Conservation (phyloP, 1,284 basidiomycete genomes). For the Malassezia dermatis region DNA sequence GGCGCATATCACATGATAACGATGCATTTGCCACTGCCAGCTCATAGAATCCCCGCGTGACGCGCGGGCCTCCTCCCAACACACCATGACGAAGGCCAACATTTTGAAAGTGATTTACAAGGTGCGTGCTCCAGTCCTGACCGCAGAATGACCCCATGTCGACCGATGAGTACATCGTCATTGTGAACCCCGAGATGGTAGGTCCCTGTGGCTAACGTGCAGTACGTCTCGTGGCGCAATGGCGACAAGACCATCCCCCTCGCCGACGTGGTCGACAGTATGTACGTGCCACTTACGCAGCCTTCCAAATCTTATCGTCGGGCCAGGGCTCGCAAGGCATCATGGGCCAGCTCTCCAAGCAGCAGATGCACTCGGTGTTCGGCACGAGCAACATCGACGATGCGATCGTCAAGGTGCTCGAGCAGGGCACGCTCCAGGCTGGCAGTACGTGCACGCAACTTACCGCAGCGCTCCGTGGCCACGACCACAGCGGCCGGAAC, state of each 20-base stretch:
- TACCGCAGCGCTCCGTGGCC: not conserved
- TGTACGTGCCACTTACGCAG: slow-evolving; percentile 8
- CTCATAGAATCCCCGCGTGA: not conserved
- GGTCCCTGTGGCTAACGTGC: not conserved
- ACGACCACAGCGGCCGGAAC: not conserved
- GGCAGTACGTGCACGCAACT: slow-evolving; percentile 6
- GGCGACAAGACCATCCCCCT: slow-evolving; percentile 49
- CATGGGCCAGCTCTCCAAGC: slow-evolving; percentile 47
- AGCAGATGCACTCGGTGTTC: slow-evolving; percentile 48
- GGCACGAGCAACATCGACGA: slow-evolving; percentile 42
- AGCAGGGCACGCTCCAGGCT: slow-evolving; percentile 40
- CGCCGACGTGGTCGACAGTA: slow-evolving; percentile 47
- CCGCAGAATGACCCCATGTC: slow-evolving; percentile 45
- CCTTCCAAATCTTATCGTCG: slow-evolving; percentile 49
- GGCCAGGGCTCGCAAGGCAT: slow-evolving; percentile 49
- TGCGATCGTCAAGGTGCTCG: slow-evolving; percentile 41
- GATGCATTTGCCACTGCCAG: not conserved
- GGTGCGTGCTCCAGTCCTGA: slow-evolving; percentile 6
- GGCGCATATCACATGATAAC: slow-evolving; percentile 1
- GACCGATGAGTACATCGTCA: slow-evolving; percentile 48
- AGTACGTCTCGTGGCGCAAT: slow-evolving; percentile 46
- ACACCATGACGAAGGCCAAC: slow-evolving; percentile 17
- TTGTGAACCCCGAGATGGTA: slow-evolving; percentile 42
- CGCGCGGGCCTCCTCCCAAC: not conserved
- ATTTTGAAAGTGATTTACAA: slow-evolving; percentile 42